Evolutionary conservation across 768 basidiomycete genomes (phyloP), one percentile per base, ranked within the genome.

Genomic region (Mycena sanguinolenta): DNA sequence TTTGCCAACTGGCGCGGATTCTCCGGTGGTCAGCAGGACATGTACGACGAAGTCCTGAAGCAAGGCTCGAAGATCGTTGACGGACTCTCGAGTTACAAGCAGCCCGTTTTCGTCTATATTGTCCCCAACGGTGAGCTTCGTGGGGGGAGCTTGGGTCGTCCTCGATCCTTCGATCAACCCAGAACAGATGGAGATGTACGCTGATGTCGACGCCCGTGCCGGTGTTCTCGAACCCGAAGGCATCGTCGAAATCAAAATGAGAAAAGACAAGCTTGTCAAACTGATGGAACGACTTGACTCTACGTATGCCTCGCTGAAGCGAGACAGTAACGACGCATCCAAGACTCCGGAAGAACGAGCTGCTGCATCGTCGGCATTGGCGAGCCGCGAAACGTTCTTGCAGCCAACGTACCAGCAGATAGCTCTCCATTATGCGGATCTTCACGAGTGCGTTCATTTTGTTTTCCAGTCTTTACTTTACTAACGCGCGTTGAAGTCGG

Each of bases 1-100:
- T 98, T 99, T 77, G 98, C 98, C 63, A 99, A 99, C 86, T 99
- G 98, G 96, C 94, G 98, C 85, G 98, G 98, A 28, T 99, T 99
- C 91, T 99, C 98, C 25, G 98, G 98, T 72, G 98, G 98, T 73
- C 97, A 98, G 82, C 97, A 98, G 82, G 97, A 98, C 81, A 98
- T 98, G 96, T 97, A 96, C 77, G 96, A 98, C 82, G 97, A 97
- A 79, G 90, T 98, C 65, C 86, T 98, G 77, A 98, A 98, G 83
- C 95, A 98, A 80, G 97, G 97, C 49, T 94, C 97, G 21, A 98
- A 97, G 84, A 99, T 99, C 73, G 98, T 99, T 80, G 98, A 99
- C 79, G 98, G 98, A 54, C 88, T 99, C 46, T 97, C 96, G 62
- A 92, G 89, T 78, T 99, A 98, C 88, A 98, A 95, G 82, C 95